Evolutionary conservation across 2,329 filamentous ascomycete species (phyloP).

Genomic region (Cryoendolithus antarcticus): DNA sequence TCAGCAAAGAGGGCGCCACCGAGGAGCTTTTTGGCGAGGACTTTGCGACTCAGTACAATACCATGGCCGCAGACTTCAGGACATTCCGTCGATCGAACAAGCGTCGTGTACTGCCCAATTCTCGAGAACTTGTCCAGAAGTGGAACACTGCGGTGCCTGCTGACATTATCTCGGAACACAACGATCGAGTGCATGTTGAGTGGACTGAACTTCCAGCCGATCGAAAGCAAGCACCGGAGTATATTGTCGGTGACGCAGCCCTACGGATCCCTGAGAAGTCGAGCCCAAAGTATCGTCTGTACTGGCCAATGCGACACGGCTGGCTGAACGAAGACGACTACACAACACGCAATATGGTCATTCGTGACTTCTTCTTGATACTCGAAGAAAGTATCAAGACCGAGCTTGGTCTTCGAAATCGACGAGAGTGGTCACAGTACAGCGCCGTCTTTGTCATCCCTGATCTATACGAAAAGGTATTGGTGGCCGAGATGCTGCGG

Average conservation of each 20-base stretch:
- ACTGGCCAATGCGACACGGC: conserved; percentile 80
- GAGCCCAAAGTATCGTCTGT: conserved; percentile 76
- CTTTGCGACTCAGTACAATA: conserved; percentile 56
- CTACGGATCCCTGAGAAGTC: conserved; percentile 82
- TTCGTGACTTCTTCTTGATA: conserved; percentile 76
- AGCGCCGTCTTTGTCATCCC: conserved; percentile 96
- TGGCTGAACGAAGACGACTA: conserved; percentile 90
- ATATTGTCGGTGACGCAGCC: conserved; percentile 71
- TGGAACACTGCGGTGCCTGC: conserved; percentile 78
- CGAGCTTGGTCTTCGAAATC: conserved; percentile 67
- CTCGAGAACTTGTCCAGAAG: conserved; percentile 87
- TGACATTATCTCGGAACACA: conserved; percentile 85
- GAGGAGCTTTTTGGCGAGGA: conserved; percentile 86
- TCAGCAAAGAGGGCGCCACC: conserved; percentile 48
- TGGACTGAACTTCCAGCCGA: conserved; percentile 73
- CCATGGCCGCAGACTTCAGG: conserved; percentile 78
- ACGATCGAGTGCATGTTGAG: conserved; percentile 84
- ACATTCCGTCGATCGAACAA: conserved; percentile 86
- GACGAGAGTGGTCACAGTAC: conserved; percentile 77
- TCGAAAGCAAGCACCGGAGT: conserved; percentile 51
- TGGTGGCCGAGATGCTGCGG: conserved; percentile 73
- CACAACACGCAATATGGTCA: conserved; percentile 62
- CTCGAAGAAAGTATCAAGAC: conserved; percentile 74
- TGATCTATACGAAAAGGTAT: conserved; percentile 88
- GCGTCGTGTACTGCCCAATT: conserved; percentile 90